Base-by-base conservation (phyloP, 164 flowering plant species). In the Warburgia ugandensis region DNA sequence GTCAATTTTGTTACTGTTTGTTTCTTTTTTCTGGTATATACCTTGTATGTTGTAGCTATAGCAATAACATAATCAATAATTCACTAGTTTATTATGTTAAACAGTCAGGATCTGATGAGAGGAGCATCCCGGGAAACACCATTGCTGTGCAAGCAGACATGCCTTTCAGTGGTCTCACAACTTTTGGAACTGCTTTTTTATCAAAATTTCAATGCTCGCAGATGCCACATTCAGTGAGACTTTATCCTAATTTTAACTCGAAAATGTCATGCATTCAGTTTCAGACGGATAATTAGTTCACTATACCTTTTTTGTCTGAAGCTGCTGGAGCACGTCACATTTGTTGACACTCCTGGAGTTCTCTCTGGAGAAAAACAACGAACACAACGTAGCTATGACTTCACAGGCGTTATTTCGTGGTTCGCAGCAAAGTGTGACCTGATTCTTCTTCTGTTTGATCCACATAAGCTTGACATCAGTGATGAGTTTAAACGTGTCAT, bases 201-300 rank as follows among this genome's bases (percentile, higher is more conserved):
- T 94, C 99, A 44, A 94, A 94, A 65, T 94, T 94, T 63, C 77
- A 94, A 75, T 94, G 99, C 57, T 94, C 99, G 37, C 97, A 94
- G 68, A 82, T 94, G 97, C 92, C 99, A 52, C 92, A 94, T 75
- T 80, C 89, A 36, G 94, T 92, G 48, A 75, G 95, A 70, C 42
- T 26, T 30, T 44, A 22, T 62, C 58, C 41, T 50, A 37, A 2
- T 20, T 23, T 45, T 51, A 37, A 50, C 23, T 22, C 29, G 29
- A 22, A 9, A 36, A 19, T 1, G 8, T 7, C 8, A 4, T 21
- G 9, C 3, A 13, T 43, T 40, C 33, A 6, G 8, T n/a, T 13
- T 45, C 11, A 8, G 29, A 50, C n/a, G n/a, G n/a, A n/a, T 27
- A 39, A n/a, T 16, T 39, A 36, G 1, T 37, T 53, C 35, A 46